A percentile compares a stretch with the other conserved stretches of the same genome.
phyloP scores from a whole-genome alignment of 2,329 filamentous ascomycete species.

The Talaromyces amestolkiae region DNA sequence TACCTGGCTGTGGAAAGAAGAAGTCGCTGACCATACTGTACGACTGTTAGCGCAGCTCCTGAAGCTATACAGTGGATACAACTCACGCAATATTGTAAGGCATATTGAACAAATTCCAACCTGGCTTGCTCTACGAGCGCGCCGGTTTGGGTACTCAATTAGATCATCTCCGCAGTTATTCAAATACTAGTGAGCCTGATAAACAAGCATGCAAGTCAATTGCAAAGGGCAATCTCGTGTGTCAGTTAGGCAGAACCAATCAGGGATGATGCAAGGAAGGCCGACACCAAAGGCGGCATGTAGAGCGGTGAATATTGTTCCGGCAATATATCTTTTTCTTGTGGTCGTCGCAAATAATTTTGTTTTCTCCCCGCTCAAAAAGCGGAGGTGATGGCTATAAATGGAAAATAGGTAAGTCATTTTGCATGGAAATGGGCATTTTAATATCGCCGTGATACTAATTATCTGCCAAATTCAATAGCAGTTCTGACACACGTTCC shows the following conservation, averaged over 20 bases:
- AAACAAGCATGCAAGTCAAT: neutral
- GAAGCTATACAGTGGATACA: neutral
- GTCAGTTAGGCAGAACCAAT: neutral
- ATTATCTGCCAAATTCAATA: too few species aligned
- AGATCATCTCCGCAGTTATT: constrained; percentile 3
- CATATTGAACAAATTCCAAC: constrained; percentile 43
- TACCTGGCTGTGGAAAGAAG: constrained; percentile 91
- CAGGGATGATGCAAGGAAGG: neutral
- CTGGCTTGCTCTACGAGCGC: constrained; percentile 21
- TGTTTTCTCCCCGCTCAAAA: neutral
- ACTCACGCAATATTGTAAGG: constrained; percentile 68
- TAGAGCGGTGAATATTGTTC: constrained; percentile 15
- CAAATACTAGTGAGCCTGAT: neutral
- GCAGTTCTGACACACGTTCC: neutral
- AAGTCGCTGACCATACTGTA: constrained; percentile 93
- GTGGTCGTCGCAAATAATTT: constrained; percentile 12
- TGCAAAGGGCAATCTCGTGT: neutral
- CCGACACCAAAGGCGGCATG: constrained; percentile 10
- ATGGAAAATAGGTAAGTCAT: neutral
- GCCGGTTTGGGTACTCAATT: neutral
- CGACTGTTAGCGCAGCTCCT: constrained; percentile 25
- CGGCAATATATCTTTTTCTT: constrained; percentile 14
- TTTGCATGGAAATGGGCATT: too few species aligned
- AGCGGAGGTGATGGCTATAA: neutral
- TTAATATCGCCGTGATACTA: neutral